Evolutionary conservation across 345 rosid genomes (phyloP).

Genomic region (Pelargonium nanum): DNA sequence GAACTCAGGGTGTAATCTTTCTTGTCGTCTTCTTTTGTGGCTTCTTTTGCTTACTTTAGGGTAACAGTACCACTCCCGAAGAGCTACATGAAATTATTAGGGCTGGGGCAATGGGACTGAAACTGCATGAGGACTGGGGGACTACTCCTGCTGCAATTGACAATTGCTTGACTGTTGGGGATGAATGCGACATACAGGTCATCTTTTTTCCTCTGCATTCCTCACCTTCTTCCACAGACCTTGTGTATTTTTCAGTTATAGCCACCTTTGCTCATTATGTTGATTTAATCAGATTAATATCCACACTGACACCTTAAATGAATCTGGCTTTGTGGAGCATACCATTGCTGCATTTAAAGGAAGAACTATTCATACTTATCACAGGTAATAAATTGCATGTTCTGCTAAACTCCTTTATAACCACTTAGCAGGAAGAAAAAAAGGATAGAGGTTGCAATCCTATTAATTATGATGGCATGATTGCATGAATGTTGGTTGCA

Average conservation of each 20-base stretch:
- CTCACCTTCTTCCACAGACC: not conserved
- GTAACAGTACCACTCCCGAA: conserved; percentile 61
- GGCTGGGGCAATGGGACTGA: conserved; percentile 98
- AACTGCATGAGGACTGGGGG: conserved; percentile 99
- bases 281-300: conserved; percentile 57
- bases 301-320: conserved; percentile 93
- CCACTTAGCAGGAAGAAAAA: not conserved
- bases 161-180: conserved; percentile 76
- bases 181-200: conserved; percentile 71
- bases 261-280: conserved; percentile 13
- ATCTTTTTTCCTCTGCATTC: conserved; percentile 2
- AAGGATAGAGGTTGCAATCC: not conserved
- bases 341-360: conserved; percentile 76
- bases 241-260: not conserved
- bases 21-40: not conserved
- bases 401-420: not conserved
- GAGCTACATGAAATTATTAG: conserved; percentile 66
- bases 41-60: conserved; percentile 33
- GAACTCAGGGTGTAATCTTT: conserved; percentile 8
- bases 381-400: conserved; percentile 46
- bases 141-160: conserved; percentile 92
- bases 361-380: conserved; percentile 91
- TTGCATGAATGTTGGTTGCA: not conserved
- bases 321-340: conserved; percentile 94
- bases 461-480: too few relatives aligned